Percentiles rank a stretch among this genome's conserved stretches.
These are phyloP conservation scores for Crithidia sp. DNA, from an alignment of 208 protist species.

Conservation along the genomic window DNA sequence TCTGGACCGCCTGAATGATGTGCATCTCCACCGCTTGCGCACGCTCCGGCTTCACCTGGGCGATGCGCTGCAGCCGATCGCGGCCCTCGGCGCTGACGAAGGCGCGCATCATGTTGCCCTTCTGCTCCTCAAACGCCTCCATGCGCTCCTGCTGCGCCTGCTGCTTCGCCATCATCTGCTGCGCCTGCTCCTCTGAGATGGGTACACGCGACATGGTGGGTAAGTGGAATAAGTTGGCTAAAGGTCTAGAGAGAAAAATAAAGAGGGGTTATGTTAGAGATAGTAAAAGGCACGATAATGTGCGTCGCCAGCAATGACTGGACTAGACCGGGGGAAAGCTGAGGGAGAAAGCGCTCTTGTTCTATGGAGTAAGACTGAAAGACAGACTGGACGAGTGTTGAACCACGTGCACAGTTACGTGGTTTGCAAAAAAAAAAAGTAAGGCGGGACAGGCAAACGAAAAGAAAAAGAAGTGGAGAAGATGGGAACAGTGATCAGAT, in stretches of 20 bases:
- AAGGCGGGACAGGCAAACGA: neutral
- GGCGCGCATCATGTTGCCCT: constrained; percentile 86
- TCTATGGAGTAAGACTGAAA: too few species aligned
- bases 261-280: too few species aligned
- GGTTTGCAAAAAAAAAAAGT: constrained; percentile 2
- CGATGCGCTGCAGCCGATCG: constrained; percentile 90
- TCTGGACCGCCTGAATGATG: constrained; percentile 89
- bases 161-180: constrained; percentile 90
- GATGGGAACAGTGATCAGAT: too few species aligned
- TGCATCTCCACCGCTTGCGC: constrained; percentile 85
- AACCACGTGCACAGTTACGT: neutral
- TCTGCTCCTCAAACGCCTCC: constrained; percentile 85
- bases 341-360: too few species aligned
- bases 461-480: too few species aligned
- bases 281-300: too few species aligned
- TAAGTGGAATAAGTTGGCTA: too few species aligned
- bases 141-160: constrained; percentile 82
- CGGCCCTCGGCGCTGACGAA: constrained; percentile 87
- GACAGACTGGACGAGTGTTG: too few species aligned
- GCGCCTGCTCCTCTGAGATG: constrained; percentile 88
- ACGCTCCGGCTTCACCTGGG: constrained; percentile 86
- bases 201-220: constrained; percentile 69
- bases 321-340: too few species aligned
- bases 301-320: too few species aligned
- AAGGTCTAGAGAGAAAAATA: too few species aligned